A percentile compares a stretch with the other conserved stretches of the same genome.
Conservation (phyloP, 75 land plant species). For the Isoetes taiwanensis region DNA sequence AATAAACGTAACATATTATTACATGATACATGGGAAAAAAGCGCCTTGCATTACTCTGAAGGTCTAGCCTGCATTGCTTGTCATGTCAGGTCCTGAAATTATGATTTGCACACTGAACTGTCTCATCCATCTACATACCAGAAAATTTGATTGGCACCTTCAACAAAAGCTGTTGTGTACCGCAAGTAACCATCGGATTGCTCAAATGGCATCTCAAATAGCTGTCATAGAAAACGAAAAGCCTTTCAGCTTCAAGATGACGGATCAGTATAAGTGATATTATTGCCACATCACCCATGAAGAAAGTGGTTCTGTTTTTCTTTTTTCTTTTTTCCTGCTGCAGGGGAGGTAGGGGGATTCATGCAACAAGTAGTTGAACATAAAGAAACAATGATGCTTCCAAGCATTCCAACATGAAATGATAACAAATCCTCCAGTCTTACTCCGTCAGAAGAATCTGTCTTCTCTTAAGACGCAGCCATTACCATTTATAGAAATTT, state of each 20-base stretch:
- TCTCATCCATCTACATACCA: constrained; percentile 38
- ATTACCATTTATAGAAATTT: neutral
- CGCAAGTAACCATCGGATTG: constrained; percentile 52
- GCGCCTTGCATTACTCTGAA: constrained; percentile 60
- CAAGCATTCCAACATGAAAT: too few relatives aligned
- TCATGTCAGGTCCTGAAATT: neutral
- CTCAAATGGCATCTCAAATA: constrained; percentile 77
- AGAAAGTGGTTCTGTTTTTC: too few relatives aligned
- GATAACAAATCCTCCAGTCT: too few relatives aligned
- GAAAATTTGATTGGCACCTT: constrained; percentile 86
- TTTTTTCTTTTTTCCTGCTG: too few relatives aligned
- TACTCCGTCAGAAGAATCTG: neutral
- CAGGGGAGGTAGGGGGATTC: too few relatives aligned
- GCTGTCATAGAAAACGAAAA: constrained; percentile 21
- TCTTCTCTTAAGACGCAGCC: neutral
- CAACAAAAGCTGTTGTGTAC: constrained; percentile 80
- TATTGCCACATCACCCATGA: too few relatives aligned
- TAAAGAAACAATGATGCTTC: too few relatives aligned
- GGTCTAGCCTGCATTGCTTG: constrained; percentile 62
- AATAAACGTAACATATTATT: constrained; percentile 10
- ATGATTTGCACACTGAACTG: neutral
- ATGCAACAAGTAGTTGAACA: too few relatives aligned
- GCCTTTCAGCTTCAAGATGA: too few relatives aligned
- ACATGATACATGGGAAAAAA: constrained; percentile 73
- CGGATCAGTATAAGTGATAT: too few relatives aligned